These are phyloP conservation scores for Adansonia gregorii DNA, from an alignment of 441 rosid species.

Conservation along the genomic window DNA sequence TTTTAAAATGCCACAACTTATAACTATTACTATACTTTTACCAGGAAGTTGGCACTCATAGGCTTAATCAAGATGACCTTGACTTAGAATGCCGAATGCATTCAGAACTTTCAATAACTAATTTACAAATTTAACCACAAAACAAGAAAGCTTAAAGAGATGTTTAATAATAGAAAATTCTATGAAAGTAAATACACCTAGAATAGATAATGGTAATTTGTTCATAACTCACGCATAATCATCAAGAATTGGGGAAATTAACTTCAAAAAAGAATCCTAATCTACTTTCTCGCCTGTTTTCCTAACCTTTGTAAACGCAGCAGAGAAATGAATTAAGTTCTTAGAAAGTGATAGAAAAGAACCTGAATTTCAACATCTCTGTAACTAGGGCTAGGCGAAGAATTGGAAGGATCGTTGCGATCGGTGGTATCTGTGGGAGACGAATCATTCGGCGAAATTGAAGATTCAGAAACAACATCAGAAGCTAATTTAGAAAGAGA, in stretches of 20 bases:
- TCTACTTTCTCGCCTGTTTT: neutral
- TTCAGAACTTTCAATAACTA: neutral
- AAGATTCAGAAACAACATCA: conserved; percentile 42
- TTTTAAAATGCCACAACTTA: neutral
- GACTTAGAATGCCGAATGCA: neutral
- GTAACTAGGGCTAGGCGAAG: conserved; percentile 48
- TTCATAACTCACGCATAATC: neutral
- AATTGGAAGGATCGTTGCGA: conserved; percentile 50
- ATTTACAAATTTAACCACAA: conserved; percentile 3
- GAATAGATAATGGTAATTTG: neutral
- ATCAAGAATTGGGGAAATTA: neutral
- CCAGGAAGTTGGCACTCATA: neutral
- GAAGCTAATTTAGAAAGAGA: conserved; percentile 44
- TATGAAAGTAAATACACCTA: neutral
- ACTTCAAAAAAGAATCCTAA: conserved; percentile 4
- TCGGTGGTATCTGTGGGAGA: conserved; percentile 52
- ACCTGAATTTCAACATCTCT: conserved; percentile 67
- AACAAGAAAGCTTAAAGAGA: neutral
- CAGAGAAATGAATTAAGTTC: neutral
- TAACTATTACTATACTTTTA: neutral
- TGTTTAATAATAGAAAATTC: neutral
- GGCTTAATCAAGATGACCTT: neutral
- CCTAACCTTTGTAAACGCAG: conserved; percentile 7
- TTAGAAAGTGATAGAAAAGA: neutral
- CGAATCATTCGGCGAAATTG: conserved; percentile 39